Base-by-base conservation (phyloP, 306 rosid genomes). In the Begonia loranthoides region DNA sequence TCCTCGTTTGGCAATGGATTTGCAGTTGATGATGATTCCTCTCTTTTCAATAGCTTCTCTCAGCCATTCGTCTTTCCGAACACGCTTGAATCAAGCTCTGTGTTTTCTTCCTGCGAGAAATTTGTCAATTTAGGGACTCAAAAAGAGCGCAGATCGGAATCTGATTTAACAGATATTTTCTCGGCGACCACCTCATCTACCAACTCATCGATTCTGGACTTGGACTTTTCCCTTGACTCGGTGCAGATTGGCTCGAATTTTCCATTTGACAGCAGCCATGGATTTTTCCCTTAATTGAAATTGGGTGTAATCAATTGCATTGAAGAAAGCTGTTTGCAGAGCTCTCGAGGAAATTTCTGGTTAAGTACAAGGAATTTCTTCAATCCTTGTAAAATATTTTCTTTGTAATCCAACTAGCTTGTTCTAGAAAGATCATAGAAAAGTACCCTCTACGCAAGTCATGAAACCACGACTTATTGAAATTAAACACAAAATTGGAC, bases 141-240 rank as follows among this genome's bases (percentile, higher is more conserved):
- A 7, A 28, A 28, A 15, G 72, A 55, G 59, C 84, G 63, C 38
- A 67, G 68, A 55, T 67, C 83, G 21, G 81, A 81, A 6, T 70
- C 84, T 40, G 84, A 72, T 48, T 64, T 67, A 49, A 71, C 62
- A 12, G 95, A 76, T 52, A 72, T 70, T 5, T 47, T 78, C 36
- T 90, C 97, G 41, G 65, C 68, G 11, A 76, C 85, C 17, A 72
- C 66, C 61, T 84, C 93, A 6, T 67, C 46, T 54, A 16, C 73
- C 66, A 80, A 78, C 69, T 82, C 88, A 0, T 74, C 81, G 6
- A 72, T 77, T 10, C 49, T 43, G 41, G 79, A 75, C 17, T 58
- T 73, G 13, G 85, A 75, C 10, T 43, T 43, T 6, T 6, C 15
- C 13, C 47, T 43, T 43, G 47, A 43, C 4, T 10, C 13, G 47